These are phyloP conservation scores for Sistotremastrum suecicum DNA, from an alignment of 768 basidiomycete species.

Conservation along the genomic window DNA sequence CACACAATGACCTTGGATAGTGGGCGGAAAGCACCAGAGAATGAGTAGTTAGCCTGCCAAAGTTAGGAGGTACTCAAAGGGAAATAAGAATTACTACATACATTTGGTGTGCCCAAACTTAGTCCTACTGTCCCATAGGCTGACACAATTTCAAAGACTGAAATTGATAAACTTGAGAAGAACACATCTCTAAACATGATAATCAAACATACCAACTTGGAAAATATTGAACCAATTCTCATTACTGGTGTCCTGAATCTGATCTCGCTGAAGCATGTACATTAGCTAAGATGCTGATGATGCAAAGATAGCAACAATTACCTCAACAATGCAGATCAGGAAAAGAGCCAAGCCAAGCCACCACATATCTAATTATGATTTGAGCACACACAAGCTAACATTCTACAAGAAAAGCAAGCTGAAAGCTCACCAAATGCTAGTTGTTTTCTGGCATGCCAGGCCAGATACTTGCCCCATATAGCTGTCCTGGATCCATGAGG, in stretches of 20 bases:
- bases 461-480: conserved; percentile 64
- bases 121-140: conserved; percentile 86
- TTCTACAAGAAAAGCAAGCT: not conserved
- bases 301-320: conserved; percentile 16
- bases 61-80: conserved; percentile 1
- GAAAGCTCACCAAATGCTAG: conserved; percentile 67
- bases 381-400: not conserved
- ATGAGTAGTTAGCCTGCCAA: conserved; percentile 63
- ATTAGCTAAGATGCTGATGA: not conserved
- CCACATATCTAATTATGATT: conserved; percentile 70
- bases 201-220: conserved; percentile 39
- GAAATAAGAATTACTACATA: conserved; percentile 20
- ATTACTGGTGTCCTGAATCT: conserved; percentile 38
- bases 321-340: conserved; percentile 88
- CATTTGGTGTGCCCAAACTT: conserved; percentile 74
- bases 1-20: conserved; percentile 82
- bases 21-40: conserved; percentile 63
- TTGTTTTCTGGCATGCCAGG: conserved; percentile 74
- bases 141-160: conserved; percentile 79
- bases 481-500: conserved; percentile 35
- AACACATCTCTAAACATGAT: conserved; percentile 24
- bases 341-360: conserved; percentile 81
- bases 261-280: conserved; percentile 30
- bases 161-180: not conserved
- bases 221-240: conserved; percentile 77